phyloP scores from a whole-genome alignment of 352 stramenopile genomes.

The Globisporangium acanthophoron region DNA sequence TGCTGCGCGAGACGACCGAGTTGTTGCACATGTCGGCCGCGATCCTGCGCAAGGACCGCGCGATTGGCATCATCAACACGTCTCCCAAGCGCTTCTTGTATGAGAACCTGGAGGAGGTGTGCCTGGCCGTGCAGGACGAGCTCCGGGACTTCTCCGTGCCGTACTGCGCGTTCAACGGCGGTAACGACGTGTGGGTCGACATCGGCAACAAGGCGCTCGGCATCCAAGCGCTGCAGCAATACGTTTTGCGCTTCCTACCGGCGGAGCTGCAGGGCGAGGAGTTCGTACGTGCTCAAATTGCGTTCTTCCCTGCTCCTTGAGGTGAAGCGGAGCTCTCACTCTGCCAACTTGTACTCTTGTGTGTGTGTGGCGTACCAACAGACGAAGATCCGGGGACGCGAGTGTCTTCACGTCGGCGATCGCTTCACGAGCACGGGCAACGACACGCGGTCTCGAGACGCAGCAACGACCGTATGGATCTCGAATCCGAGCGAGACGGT shows the following conservation, averaged over 20 bases:
- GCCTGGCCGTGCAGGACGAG: constrained; percentile 88
- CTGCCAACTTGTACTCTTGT: neutral
- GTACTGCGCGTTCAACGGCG: constrained; percentile 96
- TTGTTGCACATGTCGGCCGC: constrained; percentile 80
- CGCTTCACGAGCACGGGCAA: constrained; percentile 87
- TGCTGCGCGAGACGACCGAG: constrained; percentile 64
- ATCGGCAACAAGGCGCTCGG: constrained; percentile 95
- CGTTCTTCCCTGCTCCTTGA: neutral
- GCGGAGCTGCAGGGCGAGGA: constrained; percentile 73
- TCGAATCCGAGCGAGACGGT: constrained; percentile 93
- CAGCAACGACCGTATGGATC: constrained; percentile 94
- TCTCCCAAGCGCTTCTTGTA: constrained; percentile 76
- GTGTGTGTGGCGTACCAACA: constrained; percentile 1
- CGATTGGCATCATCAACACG: constrained; percentile 90
- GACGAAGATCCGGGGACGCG: constrained; percentile 63
- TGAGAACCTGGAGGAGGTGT: constrained; percentile 94
- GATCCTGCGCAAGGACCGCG: constrained; percentile 92
- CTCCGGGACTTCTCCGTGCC: constrained; percentile 78
- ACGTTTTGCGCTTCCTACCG: constrained; percentile 65
- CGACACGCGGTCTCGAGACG: constrained; percentile 90
- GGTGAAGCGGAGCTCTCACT: neutral
- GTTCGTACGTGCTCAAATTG: constrained; percentile 25
- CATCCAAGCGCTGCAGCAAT: constrained; percentile 89
- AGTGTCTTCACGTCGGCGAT: constrained; percentile 95
- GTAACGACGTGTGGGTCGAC: constrained; percentile 95